Base-by-base conservation (phyloP, 495 filamentous ascomycete species). In the Pseudotulostoma volvatum region DNA sequence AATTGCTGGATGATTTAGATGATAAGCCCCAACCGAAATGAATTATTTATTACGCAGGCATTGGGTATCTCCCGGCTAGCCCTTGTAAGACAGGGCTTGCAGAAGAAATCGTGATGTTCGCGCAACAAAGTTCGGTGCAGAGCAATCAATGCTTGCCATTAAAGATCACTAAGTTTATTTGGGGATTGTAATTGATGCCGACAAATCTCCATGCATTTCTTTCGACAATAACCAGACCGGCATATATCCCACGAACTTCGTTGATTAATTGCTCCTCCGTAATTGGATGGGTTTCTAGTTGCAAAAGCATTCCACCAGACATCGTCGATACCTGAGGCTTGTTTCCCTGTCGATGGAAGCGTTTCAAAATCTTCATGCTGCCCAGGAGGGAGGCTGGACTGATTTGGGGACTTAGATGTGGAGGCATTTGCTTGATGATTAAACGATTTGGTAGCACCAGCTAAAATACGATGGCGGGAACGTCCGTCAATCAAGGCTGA, bases 41-140 rank as follows among this genome's bases (percentile, higher is more conserved):
- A n/a, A n/a, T n/a, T n/a, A n/a, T n/a, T n/a, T n/a, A n/a, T n/a
- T n/a, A n/a, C 3, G 77, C 78, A 0, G 84, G 81, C 80, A 92
- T 86, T 1, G 69, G 68, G 42, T 86, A 84, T 40, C 80, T 80
- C 3, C 69, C 61, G 0, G 81, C 73, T 1, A 86, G 45, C 4
- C 62, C 18, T 53, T 38, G 68, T 50, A 88, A 42, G 2, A 70
- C 68, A 1, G 61, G 61, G 34, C 61, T 74, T 0, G 81, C 78
- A 0, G 70, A 90, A 79, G 47, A 88, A 87, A 42, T 86, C 81
- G 44, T 88, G 79, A 42, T 85, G 77, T 40, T 88, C 81, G 42
- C 83, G 71, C 1, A 88, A 56, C 1, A 88, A 53, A 0, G 79
- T 81, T 8, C 75, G 60, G 48, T 90, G 83, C 1, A 85, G 51